Conservation (phyloP, 2,329 filamentous ascomycete genomes). For the Immersiporthe knoxdaviesiana region DNA sequence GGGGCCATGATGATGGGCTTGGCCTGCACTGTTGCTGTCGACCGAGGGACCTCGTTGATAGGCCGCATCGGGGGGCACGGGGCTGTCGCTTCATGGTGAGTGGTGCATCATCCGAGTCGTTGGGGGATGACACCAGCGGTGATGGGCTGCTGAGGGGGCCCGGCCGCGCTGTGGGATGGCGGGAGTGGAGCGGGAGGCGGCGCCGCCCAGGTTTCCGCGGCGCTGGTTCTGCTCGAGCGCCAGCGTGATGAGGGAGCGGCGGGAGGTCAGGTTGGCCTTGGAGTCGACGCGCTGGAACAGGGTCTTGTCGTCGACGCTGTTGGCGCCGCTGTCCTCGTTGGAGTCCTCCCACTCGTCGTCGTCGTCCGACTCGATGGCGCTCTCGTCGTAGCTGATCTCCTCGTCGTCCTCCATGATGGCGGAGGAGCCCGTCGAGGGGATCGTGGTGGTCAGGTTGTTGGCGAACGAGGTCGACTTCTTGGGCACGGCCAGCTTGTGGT, state of each 20-base stretch:
- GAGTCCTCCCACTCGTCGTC: constrained; percentile 66
- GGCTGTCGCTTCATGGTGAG: constrained; percentile 67
- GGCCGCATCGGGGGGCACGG: constrained; percentile 53
- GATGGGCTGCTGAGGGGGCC: constrained; percentile 50
- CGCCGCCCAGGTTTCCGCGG: constrained; percentile 68
- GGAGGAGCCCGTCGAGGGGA: constrained; percentile 49
- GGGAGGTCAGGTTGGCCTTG: constrained; percentile 79
- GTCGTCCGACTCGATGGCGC: constrained; percentile 77
- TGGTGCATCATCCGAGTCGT: constrained; percentile 65
- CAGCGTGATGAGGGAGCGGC: constrained; percentile 85
- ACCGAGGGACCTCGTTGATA: constrained; percentile 67
- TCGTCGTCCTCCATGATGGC: constrained; percentile 53
- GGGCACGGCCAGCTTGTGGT: constrained; percentile 46
- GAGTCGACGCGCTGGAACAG: constrained; percentile 93
- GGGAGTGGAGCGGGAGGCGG: constrained; percentile 68
- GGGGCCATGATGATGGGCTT: constrained; percentile 75
- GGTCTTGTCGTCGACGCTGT: constrained; percentile 77
- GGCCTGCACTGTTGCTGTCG: constrained; percentile 60
- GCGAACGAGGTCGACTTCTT: constrained; percentile 86
- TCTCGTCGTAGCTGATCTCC: constrained; percentile 74
- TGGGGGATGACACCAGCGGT: constrained; percentile 52
- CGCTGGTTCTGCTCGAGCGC: constrained; percentile 81
- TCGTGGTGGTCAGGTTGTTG: constrained; percentile 72
- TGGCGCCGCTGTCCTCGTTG: constrained; percentile 79
- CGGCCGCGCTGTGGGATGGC: constrained; percentile 61